Evolutionary conservation across 352 stramenopile genomes (phyloP), one percentile per base, ranked within the genome.

Genomic region (Phytophthora tentaculata): DNA sequence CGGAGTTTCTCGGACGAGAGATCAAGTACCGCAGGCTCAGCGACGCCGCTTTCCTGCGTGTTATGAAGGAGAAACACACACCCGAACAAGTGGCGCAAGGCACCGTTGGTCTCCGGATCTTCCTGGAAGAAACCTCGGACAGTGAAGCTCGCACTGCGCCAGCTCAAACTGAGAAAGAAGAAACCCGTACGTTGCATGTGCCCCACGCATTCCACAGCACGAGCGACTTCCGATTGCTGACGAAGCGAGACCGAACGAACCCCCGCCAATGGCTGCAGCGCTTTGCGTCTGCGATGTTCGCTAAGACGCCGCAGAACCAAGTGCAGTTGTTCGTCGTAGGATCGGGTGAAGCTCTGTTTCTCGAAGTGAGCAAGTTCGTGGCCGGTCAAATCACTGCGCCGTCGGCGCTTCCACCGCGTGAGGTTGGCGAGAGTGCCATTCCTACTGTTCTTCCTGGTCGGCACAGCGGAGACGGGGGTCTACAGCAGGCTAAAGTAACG

Each of bases 251-350:
- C 5, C 64, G 80, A 32, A 79, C 71, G 69, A 68, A 57, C 7
- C 83, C 86, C 0, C 45, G 32, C 12, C 67, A 86, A 43, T 94
- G 86, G 86, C 64, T 94, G 4, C 26, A 84, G 4, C 64, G 43
- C 5, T 55, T 73, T 52, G 77, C 80, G 12, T 29, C 29, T 17
- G 44, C 56, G 44, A 67, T 80, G 49, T 92, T 92, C 29, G 63
- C 67, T 37, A 74, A 76, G 23, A 86, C 81, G 4, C 66, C 76
- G 0, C 77, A 90, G 49, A 91, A 88, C 58, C 73, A 90, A 67
- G 84, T 91, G 61, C 86, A 94, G 72, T 67, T 94, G 13, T 94
- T 94, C 57, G 81, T 94, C n/a, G 67, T 92, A 16, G 86, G 86
- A n/a, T 82, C 82, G 1, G 81, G 81, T 23, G 86, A 94, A 39